These are phyloP conservation scores for Xylaria longipes DNA, from an alignment of 495 filamentous ascomycete genomes.

Conservation along the genomic window DNA sequence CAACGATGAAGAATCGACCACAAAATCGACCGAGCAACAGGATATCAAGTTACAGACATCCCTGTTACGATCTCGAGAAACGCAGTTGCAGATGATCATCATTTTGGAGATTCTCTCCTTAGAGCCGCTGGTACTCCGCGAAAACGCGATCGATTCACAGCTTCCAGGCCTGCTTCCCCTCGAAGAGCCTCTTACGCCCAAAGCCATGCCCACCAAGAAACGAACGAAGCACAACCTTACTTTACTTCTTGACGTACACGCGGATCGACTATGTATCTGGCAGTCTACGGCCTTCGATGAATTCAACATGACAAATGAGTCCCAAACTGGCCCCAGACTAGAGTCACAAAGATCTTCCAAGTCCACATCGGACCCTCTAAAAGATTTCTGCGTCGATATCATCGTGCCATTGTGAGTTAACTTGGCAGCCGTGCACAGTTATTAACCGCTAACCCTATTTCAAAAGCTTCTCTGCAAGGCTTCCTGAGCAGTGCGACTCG, in stretches of 20 bases:
- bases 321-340: conserved; percentile 41
- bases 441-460: conserved; percentile 27
- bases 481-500: conserved; percentile 78
- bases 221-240: conserved; percentile 51
- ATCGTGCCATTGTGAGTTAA: conserved; percentile 83
- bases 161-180: conserved; percentile 45
- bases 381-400: conserved; percentile 89
- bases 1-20: conserved; percentile 41
- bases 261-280: conserved; percentile 96
- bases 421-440: not conserved
- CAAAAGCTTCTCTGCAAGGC: conserved; percentile 75
- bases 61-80: conserved; percentile 75
- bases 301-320: conserved; percentile 59
- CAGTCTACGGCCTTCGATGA: conserved; percentile 75
- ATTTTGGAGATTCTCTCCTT: conserved; percentile 87
- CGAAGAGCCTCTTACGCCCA: conserved; percentile 30
- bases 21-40: conserved; percentile 45
- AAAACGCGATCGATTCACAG: conserved; percentile 46
- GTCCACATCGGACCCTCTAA: conserved; percentile 44
- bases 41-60: conserved; percentile 65
- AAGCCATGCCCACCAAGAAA: conserved; percentile 42
- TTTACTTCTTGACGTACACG: conserved; percentile 77
- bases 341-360: conserved; percentile 40
- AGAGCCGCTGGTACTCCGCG: conserved; percentile 56
- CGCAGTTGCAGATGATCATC: conserved; percentile 88